phyloP scores from a whole-genome alignment of 2,329 filamentous ascomycete species.

The Graphilbum fragrans region DNA sequence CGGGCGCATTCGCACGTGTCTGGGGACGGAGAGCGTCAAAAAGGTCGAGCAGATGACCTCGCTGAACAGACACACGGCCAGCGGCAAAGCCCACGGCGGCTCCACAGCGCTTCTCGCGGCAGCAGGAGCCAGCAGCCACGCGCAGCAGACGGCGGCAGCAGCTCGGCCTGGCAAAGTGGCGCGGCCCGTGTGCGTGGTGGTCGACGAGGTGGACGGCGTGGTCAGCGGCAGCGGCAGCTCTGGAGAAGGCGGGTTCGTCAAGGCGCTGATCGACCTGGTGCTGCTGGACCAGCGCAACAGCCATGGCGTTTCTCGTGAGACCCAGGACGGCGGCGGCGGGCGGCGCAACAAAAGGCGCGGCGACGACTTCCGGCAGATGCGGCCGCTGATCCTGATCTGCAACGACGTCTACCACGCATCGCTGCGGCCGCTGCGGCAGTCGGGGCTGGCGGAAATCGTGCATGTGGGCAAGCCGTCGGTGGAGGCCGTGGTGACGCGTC shows the following conservation, averaged over 20 bases:
- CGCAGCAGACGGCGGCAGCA: background rate
- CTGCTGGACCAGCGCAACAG: conserved; percentile 74
- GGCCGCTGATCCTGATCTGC: conserved; percentile 87
- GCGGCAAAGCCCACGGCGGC: conserved; percentile 9
- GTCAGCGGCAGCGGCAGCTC: conserved; percentile 65
- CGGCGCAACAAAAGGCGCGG: conserved; percentile 48
- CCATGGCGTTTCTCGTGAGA: too few species aligned
- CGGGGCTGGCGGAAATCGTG: conserved; percentile 74
- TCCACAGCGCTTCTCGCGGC: background rate
- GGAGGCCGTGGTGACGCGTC: conserved; percentile 69
- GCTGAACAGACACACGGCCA: too few species aligned
- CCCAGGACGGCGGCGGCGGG: conserved; percentile 16
- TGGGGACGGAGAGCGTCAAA: conserved; percentile 90
- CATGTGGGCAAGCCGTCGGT: conserved; percentile 82
- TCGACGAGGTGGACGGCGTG: conserved; percentile 94
- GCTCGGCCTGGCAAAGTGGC: conserved; percentile 52
- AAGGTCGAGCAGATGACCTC: conserved; percentile 45
- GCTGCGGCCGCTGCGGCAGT: conserved; percentile 74
- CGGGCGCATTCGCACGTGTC: conserved; percentile 77
- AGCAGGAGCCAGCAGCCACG: conserved; percentile 17
- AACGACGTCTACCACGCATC: conserved; percentile 95
- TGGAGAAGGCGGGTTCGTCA: conserved; percentile 90
- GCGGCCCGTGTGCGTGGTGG: conserved; percentile 81
- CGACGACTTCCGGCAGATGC: conserved; percentile 75
- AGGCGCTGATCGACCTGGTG: conserved; percentile 84